A percentile compares a stretch with the other conserved stretches of the same genome.
Evolutionary conservation across 371 early-diverging fungal genomes (phyloP).

Genomic region (Mortierella sp.): DNA sequence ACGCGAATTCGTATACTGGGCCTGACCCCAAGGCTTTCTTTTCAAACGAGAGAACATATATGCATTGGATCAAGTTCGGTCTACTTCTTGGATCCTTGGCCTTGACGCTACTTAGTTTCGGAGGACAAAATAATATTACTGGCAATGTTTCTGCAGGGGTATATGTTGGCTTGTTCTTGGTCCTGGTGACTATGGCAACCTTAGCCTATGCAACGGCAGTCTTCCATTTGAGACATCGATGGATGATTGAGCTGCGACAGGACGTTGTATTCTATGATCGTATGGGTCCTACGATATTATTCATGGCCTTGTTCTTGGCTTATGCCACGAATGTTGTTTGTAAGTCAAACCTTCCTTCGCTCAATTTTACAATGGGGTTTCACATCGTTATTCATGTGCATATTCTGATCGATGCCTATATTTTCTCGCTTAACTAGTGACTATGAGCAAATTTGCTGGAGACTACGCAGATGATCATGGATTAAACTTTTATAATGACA

Average conservation of each 20-base stretch:
- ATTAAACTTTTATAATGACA: conserved; percentile 21
- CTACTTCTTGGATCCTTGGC: conserved; percentile 82
- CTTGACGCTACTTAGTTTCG: conserved; percentile 84
- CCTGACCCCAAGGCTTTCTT: conserved; percentile 93
- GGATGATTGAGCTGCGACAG: conserved; percentile 36
- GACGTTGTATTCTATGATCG: conserved; percentile 44
- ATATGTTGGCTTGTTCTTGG: conserved; percentile 44
- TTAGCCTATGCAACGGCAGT: conserved; percentile 33
- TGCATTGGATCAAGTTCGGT: conserved; percentile 90
- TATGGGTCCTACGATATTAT: conserved; percentile 34
- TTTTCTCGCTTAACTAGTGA: conserved; percentile 20
- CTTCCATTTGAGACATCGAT: conserved; percentile 36
- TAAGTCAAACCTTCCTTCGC: conserved; percentile 22
- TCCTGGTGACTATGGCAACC: conserved; percentile 32
- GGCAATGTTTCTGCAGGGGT: conserved; percentile 53
- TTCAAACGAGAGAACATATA: conserved; percentile 95
- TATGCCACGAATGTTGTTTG: conserved; percentile 41
- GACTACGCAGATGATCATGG: conserved; percentile 18
- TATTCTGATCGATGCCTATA: not conserved
- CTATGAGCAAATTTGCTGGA: conserved; percentile 23
- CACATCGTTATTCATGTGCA: not conserved
- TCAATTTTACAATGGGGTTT: too few relatives aligned
- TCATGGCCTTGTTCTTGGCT: conserved; percentile 36
- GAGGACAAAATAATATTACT: conserved; percentile 43
- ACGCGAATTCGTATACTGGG: conserved; percentile 16